A percentile compares a stretch with the other conserved stretches of the same genome.
These are phyloP conservation scores for Epichloe typhina DNA, from an alignment of 2,329 filamentous ascomycete genomes.

Conservation along the genomic window DNA sequence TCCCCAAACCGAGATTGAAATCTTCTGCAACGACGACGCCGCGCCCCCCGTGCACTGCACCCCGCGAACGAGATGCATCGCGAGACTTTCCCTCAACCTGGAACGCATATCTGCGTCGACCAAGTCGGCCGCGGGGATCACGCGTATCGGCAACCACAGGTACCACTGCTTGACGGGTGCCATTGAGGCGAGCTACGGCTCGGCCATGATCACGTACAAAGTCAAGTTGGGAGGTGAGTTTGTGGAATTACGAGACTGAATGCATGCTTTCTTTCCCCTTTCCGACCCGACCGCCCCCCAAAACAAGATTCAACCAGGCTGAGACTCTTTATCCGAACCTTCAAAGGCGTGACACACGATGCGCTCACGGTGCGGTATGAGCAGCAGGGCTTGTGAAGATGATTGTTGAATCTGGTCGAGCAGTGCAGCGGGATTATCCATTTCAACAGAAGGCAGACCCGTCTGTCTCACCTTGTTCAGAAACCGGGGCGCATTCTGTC, in stretches of 20 bases:
- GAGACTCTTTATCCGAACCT: background rate
- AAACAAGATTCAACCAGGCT: too few relatives aligned
- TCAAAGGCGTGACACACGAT: constrained; percentile 23
- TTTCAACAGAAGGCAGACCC: too few relatives aligned
- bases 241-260: background rate
- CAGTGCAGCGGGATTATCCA: too few relatives aligned
- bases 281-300: too few relatives aligned
- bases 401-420: too few relatives aligned
- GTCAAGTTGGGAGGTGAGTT: constrained; percentile 24
- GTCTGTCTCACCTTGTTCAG: too few relatives aligned
- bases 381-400: constrained; percentile 1
- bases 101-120: constrained; percentile 19
- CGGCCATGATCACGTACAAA: constrained; percentile 24
- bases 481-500: background rate
- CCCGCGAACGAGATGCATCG: constrained; percentile 17
- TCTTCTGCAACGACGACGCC: constrained; percentile 21
- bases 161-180: constrained; percentile 24
- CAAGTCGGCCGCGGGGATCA: constrained; percentile 18
- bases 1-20: constrained; percentile 25
- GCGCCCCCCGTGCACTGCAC: constrained; percentile 20
- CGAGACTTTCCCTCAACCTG: constrained; percentile 22
- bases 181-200: constrained; percentile 25
- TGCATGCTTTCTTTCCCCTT: too few relatives aligned
- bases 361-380: constrained; percentile 24
- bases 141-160: constrained; percentile 21